Conservation (phyloP, 2,329 filamentous ascomycete genomes). For the Bipolaris sorokiniana region DNA sequence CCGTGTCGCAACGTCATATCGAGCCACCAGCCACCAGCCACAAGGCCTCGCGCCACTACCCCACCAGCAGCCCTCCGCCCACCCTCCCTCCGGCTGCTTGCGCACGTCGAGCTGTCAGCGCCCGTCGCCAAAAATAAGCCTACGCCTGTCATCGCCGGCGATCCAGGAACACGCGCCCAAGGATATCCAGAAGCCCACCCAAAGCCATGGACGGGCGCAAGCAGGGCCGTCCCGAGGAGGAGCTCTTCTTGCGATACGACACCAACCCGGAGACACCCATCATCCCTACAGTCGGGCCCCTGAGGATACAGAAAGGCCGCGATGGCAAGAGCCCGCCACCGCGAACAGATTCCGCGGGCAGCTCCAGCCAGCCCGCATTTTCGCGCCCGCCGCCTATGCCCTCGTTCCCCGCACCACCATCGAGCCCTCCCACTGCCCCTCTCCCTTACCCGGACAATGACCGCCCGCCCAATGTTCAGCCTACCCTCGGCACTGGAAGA, state of each 20-base stretch:
- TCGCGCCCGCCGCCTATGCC: conserved; percentile 57
- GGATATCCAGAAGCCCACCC: conserved; percentile 8
- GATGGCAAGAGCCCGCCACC: conserved; percentile 62
- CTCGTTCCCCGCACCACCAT: conserved; percentile 67
- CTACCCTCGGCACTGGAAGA: conserved; percentile 29
- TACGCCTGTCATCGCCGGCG: conserved; percentile 30
- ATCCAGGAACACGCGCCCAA: conserved; percentile 22
- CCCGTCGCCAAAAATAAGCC: conserved; percentile 36
- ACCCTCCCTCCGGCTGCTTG: conserved; percentile 15
- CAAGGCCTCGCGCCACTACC: not conserved
- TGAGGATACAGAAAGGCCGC: conserved; percentile 79
- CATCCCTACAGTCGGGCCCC: conserved; percentile 81
- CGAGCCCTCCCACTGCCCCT: conserved; percentile 54
- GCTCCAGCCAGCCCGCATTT: conserved; percentile 54
- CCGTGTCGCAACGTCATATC: conserved; percentile 19
- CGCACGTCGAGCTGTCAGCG: conserved; percentile 26
- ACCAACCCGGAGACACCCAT: conserved; percentile 71
- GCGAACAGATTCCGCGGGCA: conserved; percentile 67
- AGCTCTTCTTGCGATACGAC: conserved; percentile 73
- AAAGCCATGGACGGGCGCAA: conserved; percentile 54
- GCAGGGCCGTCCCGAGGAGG: conserved; percentile 75
- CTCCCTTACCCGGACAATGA: conserved; percentile 55
- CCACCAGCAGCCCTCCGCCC: conserved; percentile 24
- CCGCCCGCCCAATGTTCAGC: conserved; percentile 37
- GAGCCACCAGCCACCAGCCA: not conserved